Percentiles rank a stretch among this genome's conserved stretches.
phyloP scores from a whole-genome alignment of 1,139 yeast genomes.

The Kluyveromyces marxianus region DNA sequence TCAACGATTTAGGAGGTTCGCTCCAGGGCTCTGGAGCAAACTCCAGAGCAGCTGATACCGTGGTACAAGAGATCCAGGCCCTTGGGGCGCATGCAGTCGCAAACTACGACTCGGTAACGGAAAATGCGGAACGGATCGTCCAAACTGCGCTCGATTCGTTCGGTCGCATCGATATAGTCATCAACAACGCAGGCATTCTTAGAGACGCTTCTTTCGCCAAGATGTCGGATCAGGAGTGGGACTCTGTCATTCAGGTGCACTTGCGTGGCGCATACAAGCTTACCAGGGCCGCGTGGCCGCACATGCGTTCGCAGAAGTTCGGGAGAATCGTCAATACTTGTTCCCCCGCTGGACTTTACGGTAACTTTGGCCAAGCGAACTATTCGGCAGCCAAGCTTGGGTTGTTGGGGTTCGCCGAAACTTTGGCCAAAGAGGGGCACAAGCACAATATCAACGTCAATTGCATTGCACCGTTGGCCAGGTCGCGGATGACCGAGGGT shows the following conservation, averaged over 20 bases:
- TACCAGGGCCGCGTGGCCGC: constrained; percentile 89
- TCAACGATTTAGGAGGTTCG: constrained; percentile 86
- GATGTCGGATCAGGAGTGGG: constrained; percentile 76
- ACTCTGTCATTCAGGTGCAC: constrained; percentile 78
- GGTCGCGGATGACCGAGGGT: constrained; percentile 92
- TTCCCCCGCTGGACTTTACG: constrained; percentile 94
- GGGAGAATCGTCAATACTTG: constrained; percentile 90
- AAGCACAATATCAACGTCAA: constrained; percentile 79
- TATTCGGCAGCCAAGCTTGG: constrained; percentile 93
- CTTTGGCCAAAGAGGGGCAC: constrained; percentile 89
- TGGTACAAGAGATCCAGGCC: constrained; percentile 71
- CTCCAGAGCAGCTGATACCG: constrained; percentile 74
- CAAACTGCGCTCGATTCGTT: constrained; percentile 80
- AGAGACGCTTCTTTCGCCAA: constrained; percentile 62
- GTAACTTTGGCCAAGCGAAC: constrained; percentile 95
- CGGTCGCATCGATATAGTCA: constrained; percentile 82
- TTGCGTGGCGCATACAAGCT: constrained; percentile 82
- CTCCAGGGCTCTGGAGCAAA: constrained; percentile 55
- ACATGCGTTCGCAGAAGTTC: constrained; percentile 72
- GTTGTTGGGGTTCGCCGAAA: constrained; percentile 84
- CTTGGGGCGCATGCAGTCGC: constrained; percentile 88
- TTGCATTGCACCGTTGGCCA: constrained; percentile 89
- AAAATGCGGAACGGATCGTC: constrained; percentile 75
- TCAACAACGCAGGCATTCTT: constrained; percentile 93
- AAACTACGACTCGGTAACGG: constrained; percentile 84